Percentiles rank a stretch among this genome's conserved stretches.
Evolutionary conservation across 2,329 filamentous ascomycete species (phyloP).

Genomic region (Sphaerulina musiva): DNA sequence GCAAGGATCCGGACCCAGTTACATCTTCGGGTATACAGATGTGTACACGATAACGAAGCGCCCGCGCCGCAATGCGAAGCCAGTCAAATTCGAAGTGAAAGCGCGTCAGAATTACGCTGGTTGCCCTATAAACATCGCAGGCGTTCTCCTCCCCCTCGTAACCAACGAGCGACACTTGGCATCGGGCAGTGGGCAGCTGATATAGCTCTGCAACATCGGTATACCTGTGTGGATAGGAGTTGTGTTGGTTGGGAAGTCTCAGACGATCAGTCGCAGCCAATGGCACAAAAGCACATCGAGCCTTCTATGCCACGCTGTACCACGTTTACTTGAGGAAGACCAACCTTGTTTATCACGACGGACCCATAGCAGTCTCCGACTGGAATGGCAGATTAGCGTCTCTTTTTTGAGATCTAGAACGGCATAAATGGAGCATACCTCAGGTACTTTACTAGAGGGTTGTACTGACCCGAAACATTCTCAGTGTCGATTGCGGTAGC

Average conservation of each 20-base stretch:
- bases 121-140: too few species aligned
- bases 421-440: not conserved
- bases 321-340: constrained; percentile 6
- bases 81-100: too few species aligned
- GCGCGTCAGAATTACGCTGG: too few species aligned
- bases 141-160: too few species aligned
- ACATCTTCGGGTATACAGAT: too few species aligned
- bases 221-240: constrained; percentile 5
- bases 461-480: not conserved
- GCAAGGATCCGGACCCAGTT: too few species aligned
- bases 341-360: constrained; percentile 1
- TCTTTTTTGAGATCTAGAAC: not conserved
- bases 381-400: not conserved
- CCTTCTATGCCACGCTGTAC: not conserved
- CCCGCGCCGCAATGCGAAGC: too few species aligned
- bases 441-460: not conserved
- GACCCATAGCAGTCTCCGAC: constrained; percentile 3
- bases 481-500: not conserved
- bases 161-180: too few species aligned
- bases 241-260: not conserved
- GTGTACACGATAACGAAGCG: too few species aligned
- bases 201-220: not conserved
- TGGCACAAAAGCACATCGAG: not conserved
- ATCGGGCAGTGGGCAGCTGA: not conserved
- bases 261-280: not conserved